These are phyloP conservation scores for Fomitopsis pulvina DNA, from an alignment of 768 basidiomycete genomes.

Conservation along the genomic window DNA sequence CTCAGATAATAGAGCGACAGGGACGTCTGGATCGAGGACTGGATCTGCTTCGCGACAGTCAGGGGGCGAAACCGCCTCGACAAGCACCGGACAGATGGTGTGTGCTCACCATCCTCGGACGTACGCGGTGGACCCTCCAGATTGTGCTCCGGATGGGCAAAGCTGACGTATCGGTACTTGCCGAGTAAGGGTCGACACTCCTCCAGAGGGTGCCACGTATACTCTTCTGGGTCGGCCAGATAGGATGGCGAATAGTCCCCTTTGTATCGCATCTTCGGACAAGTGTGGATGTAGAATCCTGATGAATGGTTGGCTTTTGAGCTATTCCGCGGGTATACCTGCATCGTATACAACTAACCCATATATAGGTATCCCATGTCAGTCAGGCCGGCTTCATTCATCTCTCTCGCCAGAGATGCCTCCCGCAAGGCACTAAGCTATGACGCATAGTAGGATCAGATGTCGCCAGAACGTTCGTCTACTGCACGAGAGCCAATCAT, in stretches of 20 bases:
- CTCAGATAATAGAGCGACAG: not conserved
- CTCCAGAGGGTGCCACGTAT: slow-evolving; percentile 67
- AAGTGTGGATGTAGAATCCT: slow-evolving; percentile 93
- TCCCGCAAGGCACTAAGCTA: slow-evolving; percentile 87
- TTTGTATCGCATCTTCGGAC: slow-evolving; percentile 95
- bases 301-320: not conserved
- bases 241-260: slow-evolving; percentile 88
- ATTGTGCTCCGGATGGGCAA: slow-evolving; percentile 57
- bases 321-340: not conserved
- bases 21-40: not conserved
- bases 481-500: slow-evolving; percentile 3
- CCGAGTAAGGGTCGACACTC: slow-evolving; percentile 57
- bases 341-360: slow-evolving; percentile 43
- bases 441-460: not conserved
- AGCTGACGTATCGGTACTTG: slow-evolving; percentile 60
- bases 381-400: slow-evolving; percentile 59
- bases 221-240: slow-evolving; percentile 80
- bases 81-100: no score
- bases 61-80: no score
- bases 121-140: slow-evolving; percentile 25
- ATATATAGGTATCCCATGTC: slow-evolving; percentile 74
- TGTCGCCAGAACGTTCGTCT: not conserved
- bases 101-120: not conserved
- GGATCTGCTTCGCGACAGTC: no score
- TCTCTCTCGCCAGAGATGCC: slow-evolving; percentile 65